Evolutionary conservation across 495 filamentous ascomycete species (phyloP).

Genomic region (Penicillium ucsense): DNA sequence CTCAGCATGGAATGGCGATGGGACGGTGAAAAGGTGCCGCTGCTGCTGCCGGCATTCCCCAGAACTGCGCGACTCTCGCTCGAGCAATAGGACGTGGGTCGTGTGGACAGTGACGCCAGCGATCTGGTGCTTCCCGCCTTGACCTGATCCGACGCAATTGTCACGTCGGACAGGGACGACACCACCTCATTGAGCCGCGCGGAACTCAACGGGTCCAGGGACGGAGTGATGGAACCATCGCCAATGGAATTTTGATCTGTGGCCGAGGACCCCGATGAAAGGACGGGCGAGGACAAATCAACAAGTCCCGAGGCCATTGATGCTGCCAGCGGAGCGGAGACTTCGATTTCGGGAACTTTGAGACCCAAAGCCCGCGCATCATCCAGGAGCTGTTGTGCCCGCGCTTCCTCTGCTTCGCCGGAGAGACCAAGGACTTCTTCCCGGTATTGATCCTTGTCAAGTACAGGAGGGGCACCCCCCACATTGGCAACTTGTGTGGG

Average conservation of each 20-base stretch:
- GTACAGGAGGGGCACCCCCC: not conserved
- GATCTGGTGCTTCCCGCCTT: constrained; percentile 33
- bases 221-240: constrained; percentile 21
- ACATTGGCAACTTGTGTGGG: not conserved
- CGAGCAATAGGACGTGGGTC: constrained; percentile 35
- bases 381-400: constrained; percentile 27
- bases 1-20: constrained; percentile 26
- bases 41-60: constrained; percentile 6
- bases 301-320: constrained; percentile 29
- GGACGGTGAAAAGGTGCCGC: constrained; percentile 3
- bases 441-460: constrained; percentile 33
- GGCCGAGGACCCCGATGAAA: constrained; percentile 27
- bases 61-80: constrained; percentile 22
- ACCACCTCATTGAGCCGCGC: constrained; percentile 22
- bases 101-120: constrained; percentile 31
- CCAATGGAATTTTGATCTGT: constrained; percentile 28
- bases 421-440: constrained; percentile 29
- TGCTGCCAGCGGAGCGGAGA: constrained; percentile 31
- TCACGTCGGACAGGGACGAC: constrained; percentile 29
- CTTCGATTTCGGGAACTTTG: constrained; percentile 27
- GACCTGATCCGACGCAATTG: constrained; percentile 23
- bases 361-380: constrained; percentile 33
- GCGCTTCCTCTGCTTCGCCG: constrained; percentile 26
- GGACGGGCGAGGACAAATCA: constrained; percentile 27
- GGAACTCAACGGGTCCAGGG: constrained; percentile 13